phyloP scores from a whole-genome alignment of 495 filamentous ascomycete genomes.

The Clavariopsis aquatica region DNA sequence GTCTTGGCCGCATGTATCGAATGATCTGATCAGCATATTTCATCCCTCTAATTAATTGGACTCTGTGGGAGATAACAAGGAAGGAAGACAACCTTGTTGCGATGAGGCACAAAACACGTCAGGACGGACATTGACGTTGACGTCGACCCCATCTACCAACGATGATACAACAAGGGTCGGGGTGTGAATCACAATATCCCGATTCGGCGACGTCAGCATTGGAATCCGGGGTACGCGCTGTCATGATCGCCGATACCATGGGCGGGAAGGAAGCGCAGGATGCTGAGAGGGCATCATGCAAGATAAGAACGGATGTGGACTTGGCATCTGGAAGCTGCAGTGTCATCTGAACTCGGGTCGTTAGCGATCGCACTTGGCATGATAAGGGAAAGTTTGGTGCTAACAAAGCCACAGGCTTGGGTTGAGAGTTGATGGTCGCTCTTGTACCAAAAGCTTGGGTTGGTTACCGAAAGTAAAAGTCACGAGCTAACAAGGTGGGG shows the following conservation, averaged over 20 bases:
- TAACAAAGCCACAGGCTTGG: conserved; percentile 4
- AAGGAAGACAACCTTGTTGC: too few relatives aligned
- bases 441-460: background rate
- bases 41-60: too few relatives aligned
- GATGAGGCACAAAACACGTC: background rate
- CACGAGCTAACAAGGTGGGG: background rate
- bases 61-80: too few relatives aligned
- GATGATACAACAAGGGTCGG: background rate
- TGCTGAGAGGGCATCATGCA: background rate
- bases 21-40: too few relatives aligned
- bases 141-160: too few relatives aligned
- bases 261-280: background rate
- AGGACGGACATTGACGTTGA: background rate
- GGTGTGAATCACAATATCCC: background rate
- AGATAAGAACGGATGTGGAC: background rate
- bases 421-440: background rate
- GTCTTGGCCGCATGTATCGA: too few relatives aligned
- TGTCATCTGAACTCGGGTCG: background rate
- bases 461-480: background rate
- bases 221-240: background rate
- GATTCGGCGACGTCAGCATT: background rate
- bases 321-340: background rate
- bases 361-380: conserved; percentile 11
- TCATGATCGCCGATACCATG: background rate
- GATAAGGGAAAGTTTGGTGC: conserved; percentile 13